Base-by-base conservation (phyloP, 306 rosid species). In the Fragaria nilgerrensis region DNA sequence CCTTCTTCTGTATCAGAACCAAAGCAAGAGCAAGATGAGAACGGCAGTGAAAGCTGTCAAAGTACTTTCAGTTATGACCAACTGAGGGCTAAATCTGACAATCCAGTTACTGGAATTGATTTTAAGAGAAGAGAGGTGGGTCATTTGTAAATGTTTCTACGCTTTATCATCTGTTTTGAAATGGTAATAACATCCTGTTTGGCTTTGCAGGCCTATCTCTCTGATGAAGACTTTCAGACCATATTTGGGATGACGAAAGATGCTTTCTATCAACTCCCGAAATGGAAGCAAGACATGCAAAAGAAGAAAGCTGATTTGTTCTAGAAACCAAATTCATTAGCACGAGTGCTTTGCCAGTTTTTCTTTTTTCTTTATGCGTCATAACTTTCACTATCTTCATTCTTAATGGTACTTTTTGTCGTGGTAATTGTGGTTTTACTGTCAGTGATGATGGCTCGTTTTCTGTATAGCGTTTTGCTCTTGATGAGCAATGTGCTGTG, bases 251-350 rank as follows among this genome's bases (percentile, higher is more conserved):
- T 86, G 80, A 41, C 79, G n/a, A 96, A 92, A 82, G 99, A 87
- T 76, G 90, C 89, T 70, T 96, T 96, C 93, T 77, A 89, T 50
- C 91, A 86, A 86, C 83, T 88, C 81, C 99, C 99, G 27, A 89
- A 83, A 84, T 96, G 99, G 99, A 96, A 96, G 88, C 99, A 96
- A 91, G 99, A 92, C 82, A 85, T 96, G 98, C 92, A 85, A 86
- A 96, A 96, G 82, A 92, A 81, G 92, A 96, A 91, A 85, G 78
- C 85, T 13, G 99, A 92, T 79, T 82, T 96, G 72, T 96, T 96
- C 76, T 96, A 91, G 84, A 77, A 75, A 45, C 77, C 29, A 34
- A 56, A 74, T 66, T 52, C 62, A 52, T 73, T 78, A 16, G 72
- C 32, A 69, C 58, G 79, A 84, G 81, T 75, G 79, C 71, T 72